Base-by-base conservation (phyloP, 179 eudicot genomes). In the Corrigiola litoralis region DNA sequence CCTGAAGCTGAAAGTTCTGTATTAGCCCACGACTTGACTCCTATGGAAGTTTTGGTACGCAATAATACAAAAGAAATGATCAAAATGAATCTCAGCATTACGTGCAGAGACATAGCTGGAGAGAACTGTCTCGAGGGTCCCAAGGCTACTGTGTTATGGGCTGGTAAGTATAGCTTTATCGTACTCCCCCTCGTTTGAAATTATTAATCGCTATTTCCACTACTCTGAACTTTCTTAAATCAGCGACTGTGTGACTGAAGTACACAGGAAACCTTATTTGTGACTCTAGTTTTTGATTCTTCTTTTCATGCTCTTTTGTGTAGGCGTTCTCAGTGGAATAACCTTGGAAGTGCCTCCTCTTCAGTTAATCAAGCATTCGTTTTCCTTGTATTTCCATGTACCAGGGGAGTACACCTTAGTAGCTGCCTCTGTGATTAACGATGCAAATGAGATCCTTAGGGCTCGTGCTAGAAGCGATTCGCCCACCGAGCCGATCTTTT, bases 381-480 rank as follows among this genome's bases (percentile, higher is more conserved):
- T 88, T 63, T 82, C 95, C 53, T 75, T 95, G 53, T 95, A 91
- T 74, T 95, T 91, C 75, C 80, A 85, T 47, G 90, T 95, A 32
- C 99, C 97, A 2, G 97, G 99, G 7, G 97, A 94, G 76, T 95
- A 95, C 88, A 86, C 97, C 9, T 76, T 95, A 65, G 80, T 88
- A 50, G 97, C 99, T 65, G 96, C 91, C 57, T 87, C 99, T 17
- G 78, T 86, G 50, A 95, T 95, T 65, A 80, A 88, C 64, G 97
- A 85, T 73, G 88, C 99, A 62, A 95, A 88, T 47, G 99, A 88
- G 33, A 82, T 95, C 74, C 88, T 88, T 20, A 79, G 97, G 75
- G 97, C 97, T 23, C 87, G 97, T 67, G 99, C 97, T 11, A 82
- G 79, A 72, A 74, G 85, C 37, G 80, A 69, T 24, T 84, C 89